These are phyloP conservation scores for Selaginella moellendorffii DNA, from an alignment of 75 land plant species.

Conservation along the genomic window DNA sequence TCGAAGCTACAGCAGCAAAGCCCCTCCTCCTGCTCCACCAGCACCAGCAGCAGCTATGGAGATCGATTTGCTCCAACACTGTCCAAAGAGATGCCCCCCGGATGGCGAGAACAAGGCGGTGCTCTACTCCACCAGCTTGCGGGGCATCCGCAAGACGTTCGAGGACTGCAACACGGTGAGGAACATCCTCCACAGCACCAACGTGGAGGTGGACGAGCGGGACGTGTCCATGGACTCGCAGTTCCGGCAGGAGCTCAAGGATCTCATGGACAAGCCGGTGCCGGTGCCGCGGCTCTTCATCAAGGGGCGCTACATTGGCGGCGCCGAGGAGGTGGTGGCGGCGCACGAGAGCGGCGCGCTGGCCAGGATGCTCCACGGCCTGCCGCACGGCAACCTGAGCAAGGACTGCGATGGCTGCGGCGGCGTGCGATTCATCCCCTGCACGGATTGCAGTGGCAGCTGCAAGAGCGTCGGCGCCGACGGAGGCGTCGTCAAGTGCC, in stretches of 20 bases:
- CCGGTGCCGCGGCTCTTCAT: conserved; percentile 63
- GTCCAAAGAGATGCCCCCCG: conserved; percentile 51
- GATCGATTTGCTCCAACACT: conserved; percentile 17
- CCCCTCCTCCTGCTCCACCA: neutral
- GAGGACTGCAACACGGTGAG: conserved; percentile 64
- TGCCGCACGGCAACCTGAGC: conserved; percentile 16
- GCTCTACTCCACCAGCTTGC: conserved; percentile 63
- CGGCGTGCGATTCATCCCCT: conserved; percentile 42
- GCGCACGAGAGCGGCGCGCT: conserved; percentile 56
- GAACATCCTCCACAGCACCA: conserved; percentile 36
- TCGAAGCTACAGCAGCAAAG: neutral
- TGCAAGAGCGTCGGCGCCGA: conserved; percentile 35
- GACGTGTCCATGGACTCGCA: conserved; percentile 68
- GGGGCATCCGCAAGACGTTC: conserved; percentile 70
- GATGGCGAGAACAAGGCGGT: conserved; percentile 46
- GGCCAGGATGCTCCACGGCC: conserved; percentile 28
- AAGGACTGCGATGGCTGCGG: conserved; percentile 42
- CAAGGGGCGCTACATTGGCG: conserved; percentile 68
- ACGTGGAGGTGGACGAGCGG: conserved; percentile 58
- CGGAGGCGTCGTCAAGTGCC: conserved; percentile 42
- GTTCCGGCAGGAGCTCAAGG: conserved; percentile 46
- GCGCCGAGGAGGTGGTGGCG: conserved; percentile 46
- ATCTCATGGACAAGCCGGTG: conserved; percentile 27
- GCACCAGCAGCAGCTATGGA: neutral
- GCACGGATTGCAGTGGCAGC: conserved; percentile 61